phyloP scores from a whole-genome alignment of 108 stramenopile genomes.

The Parietichytrium sp. region DNA sequence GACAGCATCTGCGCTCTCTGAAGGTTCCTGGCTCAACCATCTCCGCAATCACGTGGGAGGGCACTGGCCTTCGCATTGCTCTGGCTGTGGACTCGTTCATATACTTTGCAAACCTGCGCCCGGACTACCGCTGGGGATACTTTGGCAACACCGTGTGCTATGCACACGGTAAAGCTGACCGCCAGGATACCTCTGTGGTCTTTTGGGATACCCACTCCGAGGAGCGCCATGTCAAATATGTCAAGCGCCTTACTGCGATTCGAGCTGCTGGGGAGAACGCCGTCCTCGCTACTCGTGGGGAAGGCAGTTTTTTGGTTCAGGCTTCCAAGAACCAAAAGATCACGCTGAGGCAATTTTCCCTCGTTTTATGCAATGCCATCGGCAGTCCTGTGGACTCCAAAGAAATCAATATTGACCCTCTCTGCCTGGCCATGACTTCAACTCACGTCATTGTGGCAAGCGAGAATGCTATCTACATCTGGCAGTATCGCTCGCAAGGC shows the following conservation, averaged over 20 bases:
- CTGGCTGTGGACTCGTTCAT: conserved; percentile 67
- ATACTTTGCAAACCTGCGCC: conserved; percentile 67
- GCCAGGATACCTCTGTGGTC: conserved; percentile 44
- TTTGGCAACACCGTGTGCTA: conserved; percentile 56
- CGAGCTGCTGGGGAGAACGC: conserved; percentile 40
- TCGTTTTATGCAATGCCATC: conserved; percentile 49
- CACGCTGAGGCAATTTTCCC: conserved; percentile 15
- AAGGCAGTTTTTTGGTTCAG: background rate
- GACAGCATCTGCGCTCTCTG: conserved; percentile 44
- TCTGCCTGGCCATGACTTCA: conserved; percentile 48
- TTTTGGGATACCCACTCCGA: conserved; percentile 61
- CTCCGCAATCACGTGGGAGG: conserved; percentile 60
- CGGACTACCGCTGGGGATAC: conserved; percentile 58
- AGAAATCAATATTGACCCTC: conserved; percentile 39
- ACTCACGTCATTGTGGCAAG: conserved; percentile 54
- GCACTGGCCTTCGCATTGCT: conserved; percentile 62
- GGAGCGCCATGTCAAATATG: conserved; percentile 43
- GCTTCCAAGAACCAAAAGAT: conserved; percentile 24
- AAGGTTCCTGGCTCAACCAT: conserved; percentile 52
- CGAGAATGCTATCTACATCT: conserved; percentile 54
- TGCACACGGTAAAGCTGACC: conserved; percentile 54
- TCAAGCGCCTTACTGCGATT: conserved; percentile 36
- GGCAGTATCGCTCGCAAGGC: conserved; percentile 56
- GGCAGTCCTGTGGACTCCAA: conserved; percentile 52
- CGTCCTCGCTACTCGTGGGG: background rate